phyloP scores from a whole-genome alignment of 164 flowering plant genomes.

The Stephania japonica region DNA sequence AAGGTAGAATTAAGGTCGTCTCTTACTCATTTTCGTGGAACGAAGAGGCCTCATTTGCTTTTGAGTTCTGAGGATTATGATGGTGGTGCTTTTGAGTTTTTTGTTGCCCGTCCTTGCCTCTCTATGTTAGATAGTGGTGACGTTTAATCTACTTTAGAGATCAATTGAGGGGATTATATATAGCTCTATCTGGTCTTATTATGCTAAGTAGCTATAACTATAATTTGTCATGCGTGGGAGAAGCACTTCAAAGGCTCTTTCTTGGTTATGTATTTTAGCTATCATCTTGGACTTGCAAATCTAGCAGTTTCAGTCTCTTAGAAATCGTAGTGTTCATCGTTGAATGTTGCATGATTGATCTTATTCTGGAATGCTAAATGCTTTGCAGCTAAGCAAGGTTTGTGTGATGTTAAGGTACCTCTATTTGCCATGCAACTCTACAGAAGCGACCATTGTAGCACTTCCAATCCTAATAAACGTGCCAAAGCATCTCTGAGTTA shows the following conservation, averaged over 20 bases:
- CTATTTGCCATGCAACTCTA: no score
- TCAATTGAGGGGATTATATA: not conserved
- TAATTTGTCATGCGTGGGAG: not conserved
- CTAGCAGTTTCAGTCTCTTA: no score
- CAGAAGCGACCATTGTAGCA: no score
- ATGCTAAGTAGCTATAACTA: not conserved
- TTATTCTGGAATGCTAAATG: no score
- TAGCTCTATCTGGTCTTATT: not conserved
- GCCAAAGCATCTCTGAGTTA: no score
- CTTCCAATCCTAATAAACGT: no score
- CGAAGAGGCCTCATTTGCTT: not conserved
- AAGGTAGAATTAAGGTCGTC: constrained; percentile 20
- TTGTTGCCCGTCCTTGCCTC: not conserved
- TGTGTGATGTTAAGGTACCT: no score
- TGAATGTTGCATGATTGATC: no score
- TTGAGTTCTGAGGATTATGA: not conserved
- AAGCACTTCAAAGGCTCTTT: not conserved
- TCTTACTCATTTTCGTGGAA: constrained; percentile 8
- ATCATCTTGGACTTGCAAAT: no score
- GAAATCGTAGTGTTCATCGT: no score
- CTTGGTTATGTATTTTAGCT: no score
- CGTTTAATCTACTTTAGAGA: not conserved
- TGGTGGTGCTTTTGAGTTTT: not conserved
- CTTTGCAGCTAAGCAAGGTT: no score
- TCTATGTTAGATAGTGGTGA: not conserved